Evolutionary conservation across 805 yeast genomes (phyloP), one percentile per base, ranked within the genome.

Genomic region (Kurtzmaniella cleridarum): DNA sequence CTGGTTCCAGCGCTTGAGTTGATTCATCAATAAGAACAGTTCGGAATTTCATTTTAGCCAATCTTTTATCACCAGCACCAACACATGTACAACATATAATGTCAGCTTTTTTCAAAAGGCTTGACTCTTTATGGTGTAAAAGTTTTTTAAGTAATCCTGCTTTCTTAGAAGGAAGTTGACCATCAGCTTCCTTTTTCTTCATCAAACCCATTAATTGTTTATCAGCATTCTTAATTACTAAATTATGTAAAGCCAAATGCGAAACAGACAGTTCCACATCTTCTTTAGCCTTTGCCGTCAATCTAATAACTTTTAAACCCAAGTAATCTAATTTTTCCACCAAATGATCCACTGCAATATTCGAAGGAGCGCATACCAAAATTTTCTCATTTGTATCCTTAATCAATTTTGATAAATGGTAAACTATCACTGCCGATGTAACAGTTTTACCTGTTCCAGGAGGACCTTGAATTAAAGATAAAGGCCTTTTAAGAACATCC

Each of bases 1-100:
- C 96, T 1, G 96, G 96, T 59, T 90, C 98, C 0, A 91, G 76
- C 2, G 96, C 91, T 63, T 91, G 97, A 0, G 97, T 88, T 53
- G 88, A 81, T 64, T 90, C 98, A 62, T 90, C 98, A 43, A 90
- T 84, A 43, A 90, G 69, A 2, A 88, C 95, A 0, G 91, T 76
- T 49, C 86, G 71, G 61, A 90, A 90, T 34, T 70, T 66, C 42
- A 78, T 57, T 9, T 56, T 51, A 5, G 62, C 58, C 31, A 91
- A 64, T 46, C 95, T 69, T 39, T 50, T 60, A 59, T 86, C 95
- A 39, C 90, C 95, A 2, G 97, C 95, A 45, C 95, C 95, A 18
- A 83, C 89, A 72, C 96, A 88, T 0, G 98, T 90, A 57, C 87
- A 75, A 64, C 96, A 89, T 11, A 90, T 80, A 30, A 89, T 89